Evolutionary conservation across 352 stramenopile species (phyloP).

Genomic region (Lagenidium sp.): DNA sequence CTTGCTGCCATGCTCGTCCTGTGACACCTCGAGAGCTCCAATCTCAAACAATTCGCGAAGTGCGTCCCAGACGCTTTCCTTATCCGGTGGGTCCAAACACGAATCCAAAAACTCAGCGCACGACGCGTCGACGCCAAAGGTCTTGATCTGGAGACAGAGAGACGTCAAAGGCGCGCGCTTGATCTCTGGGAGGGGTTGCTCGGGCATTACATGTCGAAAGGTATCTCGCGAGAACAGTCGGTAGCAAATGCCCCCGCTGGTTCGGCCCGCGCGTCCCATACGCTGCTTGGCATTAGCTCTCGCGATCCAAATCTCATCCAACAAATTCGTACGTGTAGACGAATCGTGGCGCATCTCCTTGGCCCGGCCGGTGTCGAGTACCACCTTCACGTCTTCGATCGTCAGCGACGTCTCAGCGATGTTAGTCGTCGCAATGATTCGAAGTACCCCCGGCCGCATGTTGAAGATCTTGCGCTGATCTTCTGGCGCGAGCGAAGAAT

Average conservation of each 20-base stretch:
- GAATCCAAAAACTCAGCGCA: constrained; percentile 83
- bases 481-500: constrained; percentile 89
- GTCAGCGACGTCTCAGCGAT: constrained; percentile 96
- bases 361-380: constrained; percentile 95
- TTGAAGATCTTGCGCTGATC: constrained; percentile 94
- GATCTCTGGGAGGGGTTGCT: constrained; percentile 92
- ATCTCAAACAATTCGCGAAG: constrained; percentile 88
- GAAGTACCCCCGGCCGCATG: constrained; percentile 43
- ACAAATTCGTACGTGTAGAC: constrained; percentile 82
- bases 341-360: constrained; percentile 86
- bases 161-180: constrained; percentile 92
- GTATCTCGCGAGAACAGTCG: constrained; percentile 81
- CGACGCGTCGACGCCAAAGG: constrained; percentile 59
- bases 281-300: constrained; percentile 88
- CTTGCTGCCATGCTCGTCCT: constrained; percentile 10
- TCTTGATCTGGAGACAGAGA: constrained; percentile 94
- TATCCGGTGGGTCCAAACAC: constrained; percentile 90
- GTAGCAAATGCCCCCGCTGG: constrained; percentile 85
- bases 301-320: constrained; percentile 86
- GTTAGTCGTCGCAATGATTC: constrained; percentile 96
- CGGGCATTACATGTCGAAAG: constrained; percentile 65
- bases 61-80: constrained; percentile 83
- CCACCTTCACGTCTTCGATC: constrained; percentile 91
- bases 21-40: constrained; percentile 55
- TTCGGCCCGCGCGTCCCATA: constrained; percentile 88